These are phyloP conservation scores for Vitis hybrid DNA, from an alignment of 177 flowering plant genomes.

Conservation along the genomic window DNA sequence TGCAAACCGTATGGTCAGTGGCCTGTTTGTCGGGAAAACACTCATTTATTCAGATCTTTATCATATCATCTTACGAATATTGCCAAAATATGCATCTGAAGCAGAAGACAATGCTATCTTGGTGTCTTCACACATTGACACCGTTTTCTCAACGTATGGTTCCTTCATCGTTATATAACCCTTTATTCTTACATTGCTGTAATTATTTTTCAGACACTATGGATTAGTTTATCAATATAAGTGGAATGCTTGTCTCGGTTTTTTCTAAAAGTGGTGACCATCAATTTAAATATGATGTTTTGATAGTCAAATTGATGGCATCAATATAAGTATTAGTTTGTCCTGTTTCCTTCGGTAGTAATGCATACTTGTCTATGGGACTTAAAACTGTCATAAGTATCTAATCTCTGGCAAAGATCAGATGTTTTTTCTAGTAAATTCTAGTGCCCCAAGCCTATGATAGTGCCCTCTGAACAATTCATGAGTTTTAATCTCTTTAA, in stretches of 20 bases:
- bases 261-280: neutral
- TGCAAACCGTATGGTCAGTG: slow-evolving; percentile 63
- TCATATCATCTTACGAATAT: slow-evolving; percentile 72
- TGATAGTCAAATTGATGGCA: no score
- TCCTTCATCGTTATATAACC: slow-evolving; percentile 12
- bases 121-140: slow-evolving; percentile 94
- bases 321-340: no score
- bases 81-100: slow-evolving; percentile 70
- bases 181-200: neutral
- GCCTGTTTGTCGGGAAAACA: slow-evolving; percentile 78
- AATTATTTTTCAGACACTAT: neutral
- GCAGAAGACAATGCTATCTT: slow-evolving; percentile 80
- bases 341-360: neutral
- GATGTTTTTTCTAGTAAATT: no score
- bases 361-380: no score
- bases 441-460: no score
- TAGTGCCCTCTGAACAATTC: no score
- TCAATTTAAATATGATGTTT: neutral
- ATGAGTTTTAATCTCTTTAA: no score
- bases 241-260: neutral
- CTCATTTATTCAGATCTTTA: slow-evolving; percentile 83
- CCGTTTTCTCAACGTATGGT: slow-evolving; percentile 86
- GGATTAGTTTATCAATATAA: neutral
- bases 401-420: no score
- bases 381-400: no score